These are phyloP conservation scores for Pythium rhizo-oryzae DNA, from an alignment of 352 stramenopile genomes.

Conservation along the genomic window DNA sequence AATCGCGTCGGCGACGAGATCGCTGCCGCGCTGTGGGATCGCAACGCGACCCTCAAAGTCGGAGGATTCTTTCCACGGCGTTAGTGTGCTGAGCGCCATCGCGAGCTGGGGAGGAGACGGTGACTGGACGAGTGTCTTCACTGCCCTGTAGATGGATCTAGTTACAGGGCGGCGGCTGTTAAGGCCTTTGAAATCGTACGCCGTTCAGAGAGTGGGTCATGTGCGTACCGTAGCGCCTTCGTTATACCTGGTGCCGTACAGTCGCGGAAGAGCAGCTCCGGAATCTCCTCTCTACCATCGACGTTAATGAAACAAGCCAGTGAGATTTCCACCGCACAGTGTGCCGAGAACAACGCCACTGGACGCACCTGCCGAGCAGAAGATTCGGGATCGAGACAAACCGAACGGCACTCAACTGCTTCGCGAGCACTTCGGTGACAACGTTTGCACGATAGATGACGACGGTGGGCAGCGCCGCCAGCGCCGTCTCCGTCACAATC, in stretches of 20 bases:
- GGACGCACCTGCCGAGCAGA: constrained; percentile 50
- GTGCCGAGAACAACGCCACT: too few species aligned
- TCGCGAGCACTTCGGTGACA: constrained; percentile 59
- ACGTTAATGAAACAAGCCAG: not conserved
- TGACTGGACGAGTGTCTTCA: not conserved
- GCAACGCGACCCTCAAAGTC: not conserved
- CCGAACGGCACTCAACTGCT: constrained; percentile 52
- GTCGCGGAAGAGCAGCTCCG: constrained; percentile 67
- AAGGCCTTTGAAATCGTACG: not conserved
- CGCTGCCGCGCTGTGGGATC: constrained; percentile 43
- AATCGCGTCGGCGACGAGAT: constrained; percentile 45
- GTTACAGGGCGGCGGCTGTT: not conserved
- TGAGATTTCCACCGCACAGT: not conserved
- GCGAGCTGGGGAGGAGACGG: constrained; percentile 6
- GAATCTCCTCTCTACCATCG: constrained; percentile 41
- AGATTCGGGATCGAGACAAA: constrained; percentile 83
- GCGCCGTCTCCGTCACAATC: constrained; percentile 63
- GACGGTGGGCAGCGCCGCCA: constrained; percentile 57
- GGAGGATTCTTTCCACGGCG: not conserved
- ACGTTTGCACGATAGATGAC: constrained; percentile 75
- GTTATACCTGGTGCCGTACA: constrained; percentile 53
- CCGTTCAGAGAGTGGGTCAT: not conserved
- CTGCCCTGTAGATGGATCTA: constrained; percentile 10
- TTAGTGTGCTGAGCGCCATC: constrained; percentile 16
- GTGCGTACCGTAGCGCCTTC: constrained; percentile 26